Conservation (phyloP, 345 rosid genomes). For the Murraya koenigii region DNA sequence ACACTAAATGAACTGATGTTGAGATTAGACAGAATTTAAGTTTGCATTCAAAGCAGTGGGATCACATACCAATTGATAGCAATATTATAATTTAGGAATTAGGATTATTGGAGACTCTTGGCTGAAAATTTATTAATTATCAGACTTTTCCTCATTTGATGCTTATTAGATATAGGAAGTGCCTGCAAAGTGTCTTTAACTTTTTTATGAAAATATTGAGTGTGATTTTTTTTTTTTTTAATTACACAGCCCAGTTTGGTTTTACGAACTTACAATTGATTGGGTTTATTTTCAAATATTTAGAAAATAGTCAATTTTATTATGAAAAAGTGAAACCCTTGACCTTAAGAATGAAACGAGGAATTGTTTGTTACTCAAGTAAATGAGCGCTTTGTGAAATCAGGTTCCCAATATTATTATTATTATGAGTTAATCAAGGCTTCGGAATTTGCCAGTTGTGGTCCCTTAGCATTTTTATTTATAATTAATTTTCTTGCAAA, state of each 20-base stretch:
- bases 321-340: too few species aligned
- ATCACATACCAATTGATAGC: conserved; percentile 7
- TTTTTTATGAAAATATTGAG: not conserved
- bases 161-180: not conserved
- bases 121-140: not conserved
- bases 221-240: not conserved
- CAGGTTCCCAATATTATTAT: not conserved
- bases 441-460: not conserved
- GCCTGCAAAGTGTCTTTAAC: not conserved
- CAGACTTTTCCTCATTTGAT: not conserved
- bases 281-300: too few species aligned
- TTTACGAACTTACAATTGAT: too few species aligned
- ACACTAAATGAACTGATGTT: not conserved
- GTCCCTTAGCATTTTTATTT: not conserved
- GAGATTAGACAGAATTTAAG: conserved; percentile 5
- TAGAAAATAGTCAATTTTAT: too few species aligned
- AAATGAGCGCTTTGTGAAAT: too few species aligned
- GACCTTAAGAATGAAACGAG: too few species aligned
- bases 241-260: too few species aligned
- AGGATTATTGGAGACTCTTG: not conserved
- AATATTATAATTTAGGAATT: not conserved
- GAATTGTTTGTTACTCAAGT: too few species aligned
- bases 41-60: conserved; percentile 39
- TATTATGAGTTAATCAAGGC: not conserved
- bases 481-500: not conserved